Evolutionary conservation across 1,284 basidiomycete species (phyloP).

Genomic region (Taiwanofungus camphoratus): DNA sequence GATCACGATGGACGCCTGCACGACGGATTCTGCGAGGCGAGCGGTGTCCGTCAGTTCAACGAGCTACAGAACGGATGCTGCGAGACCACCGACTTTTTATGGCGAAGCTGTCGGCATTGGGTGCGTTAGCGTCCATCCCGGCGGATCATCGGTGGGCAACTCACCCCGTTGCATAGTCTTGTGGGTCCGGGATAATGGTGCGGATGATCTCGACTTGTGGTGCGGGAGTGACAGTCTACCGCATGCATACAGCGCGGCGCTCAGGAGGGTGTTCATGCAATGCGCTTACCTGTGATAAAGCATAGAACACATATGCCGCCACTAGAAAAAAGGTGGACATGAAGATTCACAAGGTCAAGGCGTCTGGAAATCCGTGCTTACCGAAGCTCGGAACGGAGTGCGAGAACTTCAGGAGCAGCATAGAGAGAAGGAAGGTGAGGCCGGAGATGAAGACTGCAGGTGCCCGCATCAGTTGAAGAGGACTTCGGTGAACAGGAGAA

Average conservation of each 20-base stretch:
- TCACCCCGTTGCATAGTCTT: constrained; percentile 38
- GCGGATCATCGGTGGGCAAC: not conserved
- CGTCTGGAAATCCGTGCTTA: constrained; percentile 18
- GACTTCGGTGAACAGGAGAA: not conserved
- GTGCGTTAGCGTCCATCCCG: not conserved
- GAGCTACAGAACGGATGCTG: not conserved
- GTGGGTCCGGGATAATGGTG: constrained; percentile 35
- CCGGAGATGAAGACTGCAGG: constrained; percentile 37
- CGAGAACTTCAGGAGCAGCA: constrained; percentile 38
- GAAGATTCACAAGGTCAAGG: not conserved
- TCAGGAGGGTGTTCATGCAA: no score
- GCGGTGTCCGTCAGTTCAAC: constrained; percentile 1
- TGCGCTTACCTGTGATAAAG: constrained; percentile 32
- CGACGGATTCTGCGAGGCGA: constrained; percentile 29
- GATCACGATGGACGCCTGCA: constrained; percentile 41
- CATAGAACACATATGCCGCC: constrained; percentile 40
- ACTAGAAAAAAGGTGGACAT: constrained; percentile 22
- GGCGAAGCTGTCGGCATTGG: constrained; percentile 26
- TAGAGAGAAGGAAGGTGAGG: constrained; percentile 36
- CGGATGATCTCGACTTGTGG: constrained; percentile 42
- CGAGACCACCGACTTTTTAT: constrained; percentile 32
- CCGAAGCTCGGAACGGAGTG: constrained; percentile 34
- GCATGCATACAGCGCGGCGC: not conserved
- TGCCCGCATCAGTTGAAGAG: not conserved
- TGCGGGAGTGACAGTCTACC: constrained; percentile 35